A percentile compares a stretch with the other conserved stretches of the same genome.
These are phyloP conservation scores for Fusarium albosuccineum DNA, from an alignment of 2,329 filamentous ascomycete species.

Conservation along the genomic window DNA sequence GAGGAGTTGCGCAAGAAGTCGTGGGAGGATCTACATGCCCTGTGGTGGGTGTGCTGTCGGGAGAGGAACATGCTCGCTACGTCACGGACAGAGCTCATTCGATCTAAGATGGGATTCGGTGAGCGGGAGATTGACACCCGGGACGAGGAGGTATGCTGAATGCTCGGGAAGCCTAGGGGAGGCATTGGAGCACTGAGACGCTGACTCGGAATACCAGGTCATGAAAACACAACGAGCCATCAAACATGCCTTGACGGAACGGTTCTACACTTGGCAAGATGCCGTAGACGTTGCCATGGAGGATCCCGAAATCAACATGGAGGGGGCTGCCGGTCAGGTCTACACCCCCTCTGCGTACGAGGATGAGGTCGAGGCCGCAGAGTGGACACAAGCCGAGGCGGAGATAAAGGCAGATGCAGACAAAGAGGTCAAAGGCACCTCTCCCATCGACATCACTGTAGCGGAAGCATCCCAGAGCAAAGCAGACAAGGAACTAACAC, in stretches of 20 bases:
- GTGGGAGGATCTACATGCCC: slow-evolving; percentile 90
- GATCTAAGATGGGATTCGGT: slow-evolving; percentile 80
- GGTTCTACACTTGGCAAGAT: slow-evolving; percentile 89
- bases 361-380: slow-evolving; percentile 47
- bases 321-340: slow-evolving; percentile 59
- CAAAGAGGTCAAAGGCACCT: slow-evolving; percentile 26
- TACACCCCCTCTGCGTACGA: slow-evolving; percentile 62
- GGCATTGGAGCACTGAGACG: not conserved
- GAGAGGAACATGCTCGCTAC: slow-evolving; percentile 93
- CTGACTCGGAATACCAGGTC: slow-evolving; percentile 65
- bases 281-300: slow-evolving; percentile 74
- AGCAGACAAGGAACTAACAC: slow-evolving; percentile 40
- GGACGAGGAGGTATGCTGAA: slow-evolving; percentile 73
- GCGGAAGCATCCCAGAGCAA: slow-evolving; percentile 34
- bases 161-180: fast-evolving
- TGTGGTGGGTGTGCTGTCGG: slow-evolving; percentile 96
- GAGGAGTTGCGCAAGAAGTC: slow-evolving; percentile 89
- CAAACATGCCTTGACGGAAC: slow-evolving; percentile 86
- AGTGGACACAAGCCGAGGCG: slow-evolving; percentile 43
- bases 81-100: slow-evolving; percentile 74
- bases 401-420: slow-evolving; percentile 29
- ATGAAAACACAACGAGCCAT: slow-evolving; percentile 83
- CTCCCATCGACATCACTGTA: slow-evolving; percentile 25
- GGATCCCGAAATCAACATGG: slow-evolving; percentile 76
- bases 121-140: slow-evolving; percentile 74